Evolutionary conservation across 768 basidiomycete genomes (phyloP), one percentile per base, ranked within the genome.

Genomic region (Brasilioporus rufonigricans): DNA sequence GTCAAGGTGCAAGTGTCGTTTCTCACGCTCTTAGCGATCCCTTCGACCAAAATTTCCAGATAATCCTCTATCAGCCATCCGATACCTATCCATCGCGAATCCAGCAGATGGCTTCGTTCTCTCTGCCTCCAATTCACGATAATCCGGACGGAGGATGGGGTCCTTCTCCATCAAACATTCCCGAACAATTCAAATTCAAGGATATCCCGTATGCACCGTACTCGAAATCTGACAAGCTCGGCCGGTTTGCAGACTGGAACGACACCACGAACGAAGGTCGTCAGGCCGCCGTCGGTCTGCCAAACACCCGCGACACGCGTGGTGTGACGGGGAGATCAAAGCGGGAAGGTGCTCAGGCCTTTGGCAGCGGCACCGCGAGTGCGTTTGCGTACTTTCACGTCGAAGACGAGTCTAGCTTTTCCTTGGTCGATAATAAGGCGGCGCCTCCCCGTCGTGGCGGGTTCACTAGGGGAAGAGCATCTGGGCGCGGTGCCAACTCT

Each of bases 181-280:
- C 96, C 1, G 79, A 88, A 43, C 87, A 93, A 59, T 98, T 96
- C 76, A 94, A 95, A 74, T 97, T 97, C 82, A 93, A 92, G 73
- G 97, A 98, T 64, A 97, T 98, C 56, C 97, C 97, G 44, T 99
- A 98, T 68, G 95, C 96, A 1, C 95, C 95, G 5, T 98, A 92
- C 80, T 93, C 93, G 74, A 99, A 99, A 84, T 87, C 92, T 35
- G 97, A 99, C 80, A 98, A 98, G 73, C 86, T 99, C 52, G 93
- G 93, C 50, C 87, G 96, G 50, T 91, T 99, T 67, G 96, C 96
- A 45, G 96, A 99, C 77, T 99, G 96, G 95, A 92, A 93, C 72
- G 91, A 93, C 49, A 73, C 84, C 24, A 80, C 86, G 29, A 67
- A 80, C 48, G 87, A 89, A 65, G 77, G 73, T 58, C 83, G 86